These are phyloP conservation scores for Oryza meridionalis DNA, from an alignment of 176 grass and related monocot genomes.

Conservation along the genomic window DNA sequence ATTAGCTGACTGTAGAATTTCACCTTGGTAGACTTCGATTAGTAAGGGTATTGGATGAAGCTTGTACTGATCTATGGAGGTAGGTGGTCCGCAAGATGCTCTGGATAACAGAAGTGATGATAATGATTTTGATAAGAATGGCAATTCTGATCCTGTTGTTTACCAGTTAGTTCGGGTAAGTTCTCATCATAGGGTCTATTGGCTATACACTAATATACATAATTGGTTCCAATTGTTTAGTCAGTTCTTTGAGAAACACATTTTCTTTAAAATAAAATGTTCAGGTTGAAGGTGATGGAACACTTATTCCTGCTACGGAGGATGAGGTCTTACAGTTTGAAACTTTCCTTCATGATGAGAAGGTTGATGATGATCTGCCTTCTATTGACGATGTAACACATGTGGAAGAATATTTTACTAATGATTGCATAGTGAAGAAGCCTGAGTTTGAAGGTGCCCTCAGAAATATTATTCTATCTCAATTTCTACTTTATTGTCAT, in stretches of 20 bases:
- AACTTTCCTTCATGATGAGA: slow-evolving; percentile 72
- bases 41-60: slow-evolving; percentile 53
- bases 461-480: slow-evolving; percentile 21
- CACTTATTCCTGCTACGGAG: slow-evolving; percentile 90
- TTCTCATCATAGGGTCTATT: slow-evolving; percentile 15
- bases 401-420: slow-evolving; percentile 54
- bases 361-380: slow-evolving; percentile 64
- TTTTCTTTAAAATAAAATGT: slow-evolving; percentile 28
- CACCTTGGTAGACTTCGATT: slow-evolving; percentile 29
- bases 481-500: slow-evolving; percentile 13
- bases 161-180: slow-evolving; percentile 98
- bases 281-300: slow-evolving; percentile 98
- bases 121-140: slow-evolving; percentile 54
- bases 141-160: slow-evolving; percentile 67
- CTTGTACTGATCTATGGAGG: slow-evolving; percentile 70
- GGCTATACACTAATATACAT: slow-evolving; percentile 10
- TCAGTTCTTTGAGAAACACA: slow-evolving; percentile 18
- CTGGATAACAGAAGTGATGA: slow-evolving; percentile 57
- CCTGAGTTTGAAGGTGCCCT: slow-evolving; percentile 68
- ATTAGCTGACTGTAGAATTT: slow-evolving; percentile 37
- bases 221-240: slow-evolving; percentile 15
- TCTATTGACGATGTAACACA: slow-evolving; percentile 53
- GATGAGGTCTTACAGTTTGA: slow-evolving; percentile 92
- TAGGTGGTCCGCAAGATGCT: slow-evolving; percentile 38
- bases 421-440: slow-evolving; percentile 50